A percentile compares a stretch with the other conserved stretches of the same genome.
Conservation (phyloP, 2,329 filamentous ascomycete genomes). For the Xylariaceae sp. region DNA sequence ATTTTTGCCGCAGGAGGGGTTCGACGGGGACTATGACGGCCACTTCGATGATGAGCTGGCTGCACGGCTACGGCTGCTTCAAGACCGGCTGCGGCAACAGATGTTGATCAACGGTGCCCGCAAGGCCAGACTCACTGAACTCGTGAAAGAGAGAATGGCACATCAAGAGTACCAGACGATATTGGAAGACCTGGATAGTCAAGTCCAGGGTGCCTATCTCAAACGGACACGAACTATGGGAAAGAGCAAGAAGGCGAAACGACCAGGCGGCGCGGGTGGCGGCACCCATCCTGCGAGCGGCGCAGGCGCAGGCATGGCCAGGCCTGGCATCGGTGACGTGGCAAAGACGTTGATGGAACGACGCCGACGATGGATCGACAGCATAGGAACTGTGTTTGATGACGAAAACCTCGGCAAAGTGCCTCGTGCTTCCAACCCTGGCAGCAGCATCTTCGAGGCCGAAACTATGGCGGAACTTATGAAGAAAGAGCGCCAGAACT, state of each 20-base stretch:
- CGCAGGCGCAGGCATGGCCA: conserved; percentile 55
- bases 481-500: conserved; percentile 70
- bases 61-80: conserved; percentile 78
- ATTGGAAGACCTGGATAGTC: conserved; percentile 88
- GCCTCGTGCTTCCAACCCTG: conserved; percentile 58
- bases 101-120: conserved; percentile 85
- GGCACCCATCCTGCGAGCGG: conserved; percentile 59
- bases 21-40: conserved; percentile 72
- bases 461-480: conserved; percentile 67
- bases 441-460: conserved; percentile 66
- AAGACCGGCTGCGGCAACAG: conserved; percentile 74
- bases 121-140: conserved; percentile 77
- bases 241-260: conserved; percentile 87
- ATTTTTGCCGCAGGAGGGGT: conserved; percentile 64
- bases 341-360: conserved; percentile 91
- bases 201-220: conserved; percentile 90
- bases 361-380: conserved; percentile 81
- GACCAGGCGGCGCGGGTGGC: conserved; percentile 68
- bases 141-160: conserved; percentile 88
- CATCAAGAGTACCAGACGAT: conserved; percentile 97
- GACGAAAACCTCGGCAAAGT: conserved; percentile 71
- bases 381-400: conserved; percentile 84
- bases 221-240: conserved; percentile 93
- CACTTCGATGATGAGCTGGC: conserved; percentile 94
- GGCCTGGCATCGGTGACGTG: conserved; percentile 82